Conservation (phyloP, 768 basidiomycete species). For the Mycena albidolilacea region DNA sequence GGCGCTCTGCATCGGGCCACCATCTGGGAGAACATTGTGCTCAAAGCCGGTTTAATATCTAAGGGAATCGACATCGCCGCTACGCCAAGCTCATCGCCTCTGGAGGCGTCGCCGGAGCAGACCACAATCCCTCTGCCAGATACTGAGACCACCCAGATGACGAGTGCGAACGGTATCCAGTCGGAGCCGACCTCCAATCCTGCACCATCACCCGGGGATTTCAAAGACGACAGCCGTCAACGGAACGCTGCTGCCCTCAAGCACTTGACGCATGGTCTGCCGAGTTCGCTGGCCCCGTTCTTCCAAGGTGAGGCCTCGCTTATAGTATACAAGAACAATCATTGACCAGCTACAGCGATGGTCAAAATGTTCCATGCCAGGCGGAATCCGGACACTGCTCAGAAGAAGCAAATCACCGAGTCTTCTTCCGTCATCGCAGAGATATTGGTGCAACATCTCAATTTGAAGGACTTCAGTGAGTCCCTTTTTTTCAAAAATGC, state of each 20-base stretch:
- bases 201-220: conserved; percentile 31
- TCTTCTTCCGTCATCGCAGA: conserved; percentile 80
- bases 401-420: conserved; percentile 83
- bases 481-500: conserved; percentile 38
- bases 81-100: conserved; percentile 60
- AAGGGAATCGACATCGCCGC: conserved; percentile 68
- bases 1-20: conserved; percentile 87
- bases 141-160: conserved; percentile 48
- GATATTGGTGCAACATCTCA: conserved; percentile 81
- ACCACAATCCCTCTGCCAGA: conserved; percentile 59
- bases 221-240: conserved; percentile 64
- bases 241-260: conserved; percentile 84
- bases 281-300: conserved; percentile 82
- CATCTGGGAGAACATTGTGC: conserved; percentile 89
- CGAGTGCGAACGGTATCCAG: conserved; percentile 53
- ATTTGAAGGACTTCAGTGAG: conserved; percentile 67
- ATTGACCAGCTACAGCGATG: conserved; percentile 68
- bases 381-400: conserved; percentile 79
- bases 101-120: conserved; percentile 64
- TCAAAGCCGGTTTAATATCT: conserved; percentile 71
- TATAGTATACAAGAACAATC: neutral
- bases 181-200: conserved; percentile 37
- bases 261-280: conserved; percentile 85
- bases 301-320: conserved; percentile 77
- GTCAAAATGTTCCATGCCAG: conserved; percentile 90